phyloP scores from a whole-genome alignment of 306 rosid species.

The Sicyos baderoa region DNA sequence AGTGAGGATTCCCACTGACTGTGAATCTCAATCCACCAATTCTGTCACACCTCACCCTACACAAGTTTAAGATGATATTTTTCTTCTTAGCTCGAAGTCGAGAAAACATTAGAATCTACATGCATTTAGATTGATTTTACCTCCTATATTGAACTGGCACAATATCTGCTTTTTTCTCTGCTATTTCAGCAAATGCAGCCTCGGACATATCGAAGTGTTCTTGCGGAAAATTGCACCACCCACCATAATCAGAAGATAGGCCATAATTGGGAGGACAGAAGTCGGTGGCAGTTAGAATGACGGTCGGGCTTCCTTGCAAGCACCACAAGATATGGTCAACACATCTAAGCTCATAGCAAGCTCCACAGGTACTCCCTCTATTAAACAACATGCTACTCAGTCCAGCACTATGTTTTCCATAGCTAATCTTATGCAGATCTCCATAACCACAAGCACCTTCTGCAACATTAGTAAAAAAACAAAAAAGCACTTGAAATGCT shows the following conservation, averaged over 20 bases:
- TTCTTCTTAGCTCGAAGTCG: constrained; percentile 14
- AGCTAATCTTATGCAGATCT: constrained; percentile 69
- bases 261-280: constrained; percentile 93
- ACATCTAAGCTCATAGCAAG: constrained; percentile 89
- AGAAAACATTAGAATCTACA: not conserved
- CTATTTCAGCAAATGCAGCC: constrained; percentile 73
- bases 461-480: constrained; percentile 29
- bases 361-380: constrained; percentile 82
- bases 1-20: constrained; percentile 59
- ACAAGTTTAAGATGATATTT: constrained; percentile 19
- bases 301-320: constrained; percentile 72
- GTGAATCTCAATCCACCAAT: constrained; percentile 74
- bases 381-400: constrained; percentile 76
- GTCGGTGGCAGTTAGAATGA: constrained; percentile 83
- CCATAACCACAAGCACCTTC: constrained; percentile 99
- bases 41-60: constrained; percentile 78
- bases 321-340: constrained; percentile 96
- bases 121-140: constrained; percentile 29
- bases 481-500: not conserved
- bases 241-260: constrained; percentile 83
- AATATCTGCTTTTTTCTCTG: constrained; percentile 68
- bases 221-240: constrained; percentile 93
- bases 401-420: constrained; percentile 77
- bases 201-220: constrained; percentile 91
- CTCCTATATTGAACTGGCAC: constrained; percentile 91